Conservation (phyloP, 2,329 filamentous ascomycete genomes). For the Calonectria ilicicola region DNA sequence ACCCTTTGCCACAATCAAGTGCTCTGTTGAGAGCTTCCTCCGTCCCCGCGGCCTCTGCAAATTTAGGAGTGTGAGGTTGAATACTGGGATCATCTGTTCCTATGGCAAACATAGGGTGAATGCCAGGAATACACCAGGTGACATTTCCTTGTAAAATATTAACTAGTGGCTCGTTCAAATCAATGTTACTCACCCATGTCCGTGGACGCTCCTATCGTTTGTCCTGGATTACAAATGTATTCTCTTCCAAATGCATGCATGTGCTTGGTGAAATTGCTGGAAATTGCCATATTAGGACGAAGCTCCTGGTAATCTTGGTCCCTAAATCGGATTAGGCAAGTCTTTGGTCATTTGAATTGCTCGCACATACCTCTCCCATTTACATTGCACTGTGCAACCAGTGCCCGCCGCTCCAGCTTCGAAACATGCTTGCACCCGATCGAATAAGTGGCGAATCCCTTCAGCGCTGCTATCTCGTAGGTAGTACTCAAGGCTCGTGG, state of each 20-base stretch:
- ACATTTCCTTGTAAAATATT: constrained; percentile 33
- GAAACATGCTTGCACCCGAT: constrained; percentile 54
- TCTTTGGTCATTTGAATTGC: background rate
- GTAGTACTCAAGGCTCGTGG: constrained; percentile 52
- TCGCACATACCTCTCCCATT: constrained; percentile 27
- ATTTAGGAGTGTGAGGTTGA: constrained; percentile 35
- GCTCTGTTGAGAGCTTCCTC: constrained; percentile 28
- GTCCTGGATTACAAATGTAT: constrained; percentile 22
- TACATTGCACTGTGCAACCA: constrained; percentile 60
- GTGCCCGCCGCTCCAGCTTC: constrained; percentile 54
- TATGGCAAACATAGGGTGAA: constrained; percentile 39
- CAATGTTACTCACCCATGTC: constrained; percentile 32
- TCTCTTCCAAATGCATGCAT: constrained; percentile 34
- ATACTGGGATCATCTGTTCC: constrained; percentile 31
- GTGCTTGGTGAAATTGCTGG: constrained; percentile 29
- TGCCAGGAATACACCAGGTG: constrained; percentile 33
- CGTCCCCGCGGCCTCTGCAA: constrained; percentile 32
- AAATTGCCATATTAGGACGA: constrained; percentile 30
- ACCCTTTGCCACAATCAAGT: constrained; percentile 34
- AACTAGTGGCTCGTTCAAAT: background rate
- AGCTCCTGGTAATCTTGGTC: constrained; percentile 39
- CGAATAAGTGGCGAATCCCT: constrained; percentile 48
- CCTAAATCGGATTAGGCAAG: constrained; percentile 13
- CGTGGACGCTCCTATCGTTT: constrained; percentile 38
- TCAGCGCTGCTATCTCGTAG: constrained; percentile 43